Evolutionary conservation across 345 rosid genomes (phyloP), one percentile per base, ranked within the genome.

Genomic region (Nasturtium officinale): DNA sequence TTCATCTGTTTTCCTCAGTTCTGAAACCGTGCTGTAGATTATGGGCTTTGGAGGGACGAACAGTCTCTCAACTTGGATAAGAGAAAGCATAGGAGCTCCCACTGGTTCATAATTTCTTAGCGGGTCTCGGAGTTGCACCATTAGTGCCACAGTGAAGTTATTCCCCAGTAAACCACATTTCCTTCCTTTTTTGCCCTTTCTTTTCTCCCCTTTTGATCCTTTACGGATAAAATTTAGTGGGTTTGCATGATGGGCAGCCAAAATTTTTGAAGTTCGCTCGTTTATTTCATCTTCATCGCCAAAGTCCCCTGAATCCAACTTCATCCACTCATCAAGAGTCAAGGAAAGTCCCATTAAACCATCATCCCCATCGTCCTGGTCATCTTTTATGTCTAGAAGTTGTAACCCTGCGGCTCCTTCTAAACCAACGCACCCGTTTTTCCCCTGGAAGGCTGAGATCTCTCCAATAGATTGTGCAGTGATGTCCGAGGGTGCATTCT

Each of bases 281-380:
- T 92, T 89, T 53, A 89, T 90, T 72, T 85, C 84, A 71, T 85
- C 96, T 76, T 75, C 94, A 57, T 90, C 94, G 13, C 83, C 87
- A 65, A 87, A 70, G 46, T 93, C 94, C 37, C 98, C 98, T 45
- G 98, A 83, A 77, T 93, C 98, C 73, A 93, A 67, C 73, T 80
- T 87, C 92, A 93, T 87, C 98, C 97, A 90, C 78, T 93, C 97
- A 82, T 85, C 90, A 59, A 90, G 96, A 72, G 97, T 90, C 43
- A 90, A 81, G 3, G 98, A 93, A 25, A 93, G 82, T 70, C 92
- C 84, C 97, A 93, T 90, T 68, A 93, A 83, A 48, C 94, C 94
- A 53, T 86, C 95, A 67, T 78, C 82, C 35, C 89, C 94, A 35
- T 83, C 84, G 38, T 77, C 83, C 2, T 79, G 83, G 11, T 67